phyloP scores from a whole-genome alignment of 2,329 filamentous ascomycete species.

The Fonsecaea pedrosoi region DNA sequence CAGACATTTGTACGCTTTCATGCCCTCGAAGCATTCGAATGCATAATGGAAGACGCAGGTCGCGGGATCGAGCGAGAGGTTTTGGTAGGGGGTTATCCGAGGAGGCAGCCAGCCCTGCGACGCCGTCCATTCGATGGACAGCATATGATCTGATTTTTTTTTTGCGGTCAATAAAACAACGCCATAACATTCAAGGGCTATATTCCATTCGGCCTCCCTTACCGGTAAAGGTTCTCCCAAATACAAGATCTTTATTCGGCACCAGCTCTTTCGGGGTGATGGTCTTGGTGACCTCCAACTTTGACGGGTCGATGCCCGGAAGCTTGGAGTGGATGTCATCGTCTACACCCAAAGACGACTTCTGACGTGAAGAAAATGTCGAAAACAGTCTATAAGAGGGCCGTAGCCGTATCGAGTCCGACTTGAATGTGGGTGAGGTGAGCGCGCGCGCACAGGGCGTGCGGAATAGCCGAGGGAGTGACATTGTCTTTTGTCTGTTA shows the following conservation, averaged over 20 bases:
- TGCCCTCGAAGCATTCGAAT: conserved; percentile 97
- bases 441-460: conserved; percentile 31
- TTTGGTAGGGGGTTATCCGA: conserved; percentile 90
- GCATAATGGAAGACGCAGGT: conserved; percentile 99
- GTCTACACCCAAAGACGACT: conserved; percentile 25
- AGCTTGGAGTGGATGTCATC: conserved; percentile 46
- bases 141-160: conserved; percentile 81
- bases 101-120: conserved; percentile 81
- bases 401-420: conserved; percentile 25
- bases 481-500: conserved; percentile 24
- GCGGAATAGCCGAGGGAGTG: conserved; percentile 37
- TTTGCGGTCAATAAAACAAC: not conserved
- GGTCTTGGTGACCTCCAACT: conserved; percentile 76
- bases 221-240: conserved; percentile 89
- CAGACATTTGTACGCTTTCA: conserved; percentile 95
- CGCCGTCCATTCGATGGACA: conserved; percentile 90
- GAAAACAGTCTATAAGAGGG: conserved; percentile 33
- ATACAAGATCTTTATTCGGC: conserved; percentile 82
- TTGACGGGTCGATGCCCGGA: conserved; percentile 75
- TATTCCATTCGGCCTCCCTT: conserved; percentile 44
- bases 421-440: conserved; percentile 23
- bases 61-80: conserved; percentile 93
- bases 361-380: conserved; percentile 29
- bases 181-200: conserved; percentile 47
- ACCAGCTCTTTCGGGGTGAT: conserved; percentile 74